phyloP scores from a whole-genome alignment of 345 rosid species.

The Acer negundo region DNA sequence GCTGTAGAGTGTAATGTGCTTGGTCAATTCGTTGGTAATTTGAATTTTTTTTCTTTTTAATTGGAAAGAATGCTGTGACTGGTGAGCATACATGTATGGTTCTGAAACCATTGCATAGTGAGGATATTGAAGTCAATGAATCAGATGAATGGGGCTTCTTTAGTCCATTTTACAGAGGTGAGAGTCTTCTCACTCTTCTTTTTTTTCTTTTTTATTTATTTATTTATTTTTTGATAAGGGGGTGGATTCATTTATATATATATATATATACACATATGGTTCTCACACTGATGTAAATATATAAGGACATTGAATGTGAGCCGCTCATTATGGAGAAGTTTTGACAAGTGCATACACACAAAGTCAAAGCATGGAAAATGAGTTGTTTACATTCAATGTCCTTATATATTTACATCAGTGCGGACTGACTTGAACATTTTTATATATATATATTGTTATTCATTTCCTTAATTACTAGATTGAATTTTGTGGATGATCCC shows the following conservation, averaged over 20 bases:
- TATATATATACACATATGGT: neutral
- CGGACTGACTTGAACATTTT: too few relatives aligned
- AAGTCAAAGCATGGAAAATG: too few relatives aligned
- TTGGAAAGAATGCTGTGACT: constrained; percentile 72
- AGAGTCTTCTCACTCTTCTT: constrained; percentile 16
- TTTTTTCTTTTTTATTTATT: neutral
- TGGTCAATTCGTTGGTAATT: constrained; percentile 16
- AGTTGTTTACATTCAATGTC: too few relatives aligned
- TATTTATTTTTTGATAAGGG: neutral
- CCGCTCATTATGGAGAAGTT: too few relatives aligned
- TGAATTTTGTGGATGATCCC: constrained; percentile 14
- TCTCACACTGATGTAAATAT: too few relatives aligned
- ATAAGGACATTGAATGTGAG: too few relatives aligned
- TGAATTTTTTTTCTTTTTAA: constrained; percentile 18
- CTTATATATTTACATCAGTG: too few relatives aligned
- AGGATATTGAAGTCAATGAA: constrained; percentile 56
- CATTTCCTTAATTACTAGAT: constrained; percentile 17
- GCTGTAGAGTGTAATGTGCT: neutral
- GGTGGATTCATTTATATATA: neutral
- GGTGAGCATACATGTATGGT: constrained; percentile 97
- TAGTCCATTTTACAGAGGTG: constrained; percentile 87
- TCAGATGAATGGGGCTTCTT: constrained; percentile 88
- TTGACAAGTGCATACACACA: too few relatives aligned
- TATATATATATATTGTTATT: neutral
- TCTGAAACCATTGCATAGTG: constrained; percentile 69